Evolutionary conservation across 257 asterid species (phyloP).

Genomic region (Solanum megistacrolobum): DNA sequence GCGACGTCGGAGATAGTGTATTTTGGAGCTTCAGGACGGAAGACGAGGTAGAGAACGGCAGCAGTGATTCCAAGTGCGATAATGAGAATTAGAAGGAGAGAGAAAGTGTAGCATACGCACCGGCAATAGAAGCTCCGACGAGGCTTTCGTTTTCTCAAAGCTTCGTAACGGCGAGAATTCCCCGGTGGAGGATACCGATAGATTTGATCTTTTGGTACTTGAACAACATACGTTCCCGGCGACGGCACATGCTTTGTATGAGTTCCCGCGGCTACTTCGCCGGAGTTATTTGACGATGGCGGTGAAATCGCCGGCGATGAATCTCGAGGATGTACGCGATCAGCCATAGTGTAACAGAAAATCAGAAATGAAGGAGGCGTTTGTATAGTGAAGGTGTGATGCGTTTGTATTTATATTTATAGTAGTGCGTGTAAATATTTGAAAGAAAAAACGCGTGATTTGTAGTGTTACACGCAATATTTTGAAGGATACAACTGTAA

Average conservation of each 20-base stretch:
- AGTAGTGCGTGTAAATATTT: not conserved
- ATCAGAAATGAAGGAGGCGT: not conserved
- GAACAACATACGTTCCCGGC: conserved; percentile 24
- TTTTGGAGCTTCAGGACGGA: conserved; percentile 57
- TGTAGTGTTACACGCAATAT: not conserved
- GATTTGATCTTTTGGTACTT: conserved; percentile 32
- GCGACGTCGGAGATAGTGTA: conserved; percentile 37
- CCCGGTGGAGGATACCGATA: conserved; percentile 29
- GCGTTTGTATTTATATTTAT: not conserved
- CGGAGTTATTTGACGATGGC: not conserved
- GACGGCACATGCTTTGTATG: not conserved
- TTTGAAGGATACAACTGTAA: not conserved
- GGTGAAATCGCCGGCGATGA: not conserved
- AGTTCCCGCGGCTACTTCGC: not conserved
- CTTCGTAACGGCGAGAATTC: conserved; percentile 21
- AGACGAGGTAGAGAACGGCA: conserved; percentile 59
- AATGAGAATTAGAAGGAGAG: conserved; percentile 30
- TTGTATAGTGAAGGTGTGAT: not conserved
- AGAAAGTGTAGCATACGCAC: conserved; percentile 41
- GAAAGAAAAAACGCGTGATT: not conserved
- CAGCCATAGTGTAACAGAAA: not conserved
- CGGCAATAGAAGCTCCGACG: conserved; percentile 41
- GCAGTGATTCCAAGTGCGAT: conserved; percentile 48
- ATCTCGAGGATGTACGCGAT: conserved; percentile 9
- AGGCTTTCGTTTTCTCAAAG: conserved; percentile 21